Evolutionary conservation across 495 filamentous ascomycete genomes (phyloP).

Genomic region (Penicillium odoratum): DNA sequence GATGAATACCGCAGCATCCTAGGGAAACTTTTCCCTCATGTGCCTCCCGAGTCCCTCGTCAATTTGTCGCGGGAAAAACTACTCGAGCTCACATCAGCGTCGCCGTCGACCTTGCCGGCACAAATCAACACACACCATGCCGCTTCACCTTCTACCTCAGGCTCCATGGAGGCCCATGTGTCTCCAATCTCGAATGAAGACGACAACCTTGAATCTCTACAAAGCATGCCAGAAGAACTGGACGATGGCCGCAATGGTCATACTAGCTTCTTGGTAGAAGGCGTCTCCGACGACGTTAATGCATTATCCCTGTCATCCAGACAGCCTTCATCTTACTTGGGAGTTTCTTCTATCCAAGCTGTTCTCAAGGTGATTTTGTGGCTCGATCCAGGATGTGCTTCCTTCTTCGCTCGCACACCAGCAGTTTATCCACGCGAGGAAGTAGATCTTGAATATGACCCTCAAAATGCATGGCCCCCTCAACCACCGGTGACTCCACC

Average conservation of each 20-base stretch:
- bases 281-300: slow-evolving; percentile 79
- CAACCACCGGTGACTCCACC: slow-evolving; percentile 32
- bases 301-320: slow-evolving; percentile 72
- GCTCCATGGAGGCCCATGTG: slow-evolving; percentile 40
- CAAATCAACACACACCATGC: slow-evolving; percentile 28
- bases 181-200: slow-evolving; percentile 42
- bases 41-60: slow-evolving; percentile 39
- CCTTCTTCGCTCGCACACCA: slow-evolving; percentile 52
- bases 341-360: slow-evolving; percentile 79
- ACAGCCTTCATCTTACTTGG: slow-evolving; percentile 73
- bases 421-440: slow-evolving; percentile 25
- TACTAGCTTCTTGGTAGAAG: slow-evolving; percentile 55
- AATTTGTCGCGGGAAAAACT: slow-evolving; percentile 51
- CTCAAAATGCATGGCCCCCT: slow-evolving; percentile 21
- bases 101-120: slow-evolving; percentile 12
- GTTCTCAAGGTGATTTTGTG: slow-evolving; percentile 79
- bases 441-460: slow-evolving; percentile 22
- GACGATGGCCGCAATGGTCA: slow-evolving; percentile 25
- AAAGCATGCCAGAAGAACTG: slow-evolving; percentile 42
- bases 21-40: slow-evolving; percentile 39
- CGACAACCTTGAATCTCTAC: slow-evolving; percentile 43
- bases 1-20: slow-evolving; percentile 41
- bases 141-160: slow-evolving; percentile 40
- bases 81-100: slow-evolving; percentile 38
- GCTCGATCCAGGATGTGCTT: slow-evolving; percentile 63